A percentile compares a stretch with the other conserved stretches of the same genome.
phyloP scores from a whole-genome alignment of 176 grass and related monocot genomes.

The Oropetium thomaeum region DNA sequence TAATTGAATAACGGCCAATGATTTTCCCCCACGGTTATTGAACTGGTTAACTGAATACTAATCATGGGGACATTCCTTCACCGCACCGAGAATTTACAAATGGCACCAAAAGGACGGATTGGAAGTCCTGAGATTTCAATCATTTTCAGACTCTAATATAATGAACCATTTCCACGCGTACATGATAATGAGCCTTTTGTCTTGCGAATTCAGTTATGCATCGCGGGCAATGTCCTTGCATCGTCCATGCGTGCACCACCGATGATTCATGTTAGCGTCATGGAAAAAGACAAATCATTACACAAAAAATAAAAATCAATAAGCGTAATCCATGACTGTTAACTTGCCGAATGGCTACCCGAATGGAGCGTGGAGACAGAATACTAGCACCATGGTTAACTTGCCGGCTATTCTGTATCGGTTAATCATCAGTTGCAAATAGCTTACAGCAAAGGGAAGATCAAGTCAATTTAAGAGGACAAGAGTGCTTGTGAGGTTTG shows the following conservation, averaged over 20 bases:
- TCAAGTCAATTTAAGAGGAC: not conserved
- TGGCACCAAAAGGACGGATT: too few species aligned
- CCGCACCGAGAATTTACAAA: too few species aligned
- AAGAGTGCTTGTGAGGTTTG: not conserved
- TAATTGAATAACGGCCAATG: too few species aligned
- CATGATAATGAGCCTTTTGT: too few species aligned
- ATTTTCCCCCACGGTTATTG: too few species aligned
- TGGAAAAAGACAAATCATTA: not conserved
- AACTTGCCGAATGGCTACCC: not conserved
- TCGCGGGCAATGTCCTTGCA: too few species aligned
- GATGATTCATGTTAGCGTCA: not conserved
- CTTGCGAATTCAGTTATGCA: too few species aligned
- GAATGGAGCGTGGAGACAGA: not conserved
- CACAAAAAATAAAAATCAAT: not conserved
- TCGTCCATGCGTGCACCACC: not conserved
- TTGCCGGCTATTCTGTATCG: not conserved
- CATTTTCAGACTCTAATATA: too few species aligned
- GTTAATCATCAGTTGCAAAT: not conserved
- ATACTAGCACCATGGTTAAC: not conserved
- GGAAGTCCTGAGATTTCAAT: too few species aligned
- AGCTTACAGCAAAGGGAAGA: constrained; percentile 19
- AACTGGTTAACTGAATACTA: too few species aligned
- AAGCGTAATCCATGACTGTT: not conserved
- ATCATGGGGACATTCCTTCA: too few species aligned
- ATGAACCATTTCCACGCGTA: too few species aligned